Conservation (phyloP, 2,329 filamentous ascomycete species). For the Diatrype stigma region DNA sequence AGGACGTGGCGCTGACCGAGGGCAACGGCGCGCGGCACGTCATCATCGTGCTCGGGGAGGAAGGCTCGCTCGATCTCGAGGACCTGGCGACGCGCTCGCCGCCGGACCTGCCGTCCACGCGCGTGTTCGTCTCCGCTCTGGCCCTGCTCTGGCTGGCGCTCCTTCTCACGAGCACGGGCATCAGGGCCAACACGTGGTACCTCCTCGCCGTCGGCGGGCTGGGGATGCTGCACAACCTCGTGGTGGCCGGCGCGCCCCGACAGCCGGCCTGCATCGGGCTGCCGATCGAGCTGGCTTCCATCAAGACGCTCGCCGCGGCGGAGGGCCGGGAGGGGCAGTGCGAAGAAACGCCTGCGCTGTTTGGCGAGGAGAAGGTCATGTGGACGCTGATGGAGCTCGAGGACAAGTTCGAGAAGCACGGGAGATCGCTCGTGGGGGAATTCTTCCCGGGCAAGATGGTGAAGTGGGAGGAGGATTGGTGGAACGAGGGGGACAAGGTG, state of each 20-base stretch:
- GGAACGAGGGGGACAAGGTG: no score
- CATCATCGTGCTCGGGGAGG: slow-evolving; percentile 8
- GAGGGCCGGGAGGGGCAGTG: no score
- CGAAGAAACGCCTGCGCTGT: background rate
- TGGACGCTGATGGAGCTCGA: background rate
- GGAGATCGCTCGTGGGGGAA: background rate
- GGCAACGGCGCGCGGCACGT: slow-evolving; percentile 13
- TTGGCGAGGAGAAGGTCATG: background rate
- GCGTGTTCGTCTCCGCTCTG: slow-evolving; percentile 1
- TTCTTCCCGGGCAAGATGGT: background rate
- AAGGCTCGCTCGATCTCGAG: slow-evolving; percentile 9
- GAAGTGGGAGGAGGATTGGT: background rate
- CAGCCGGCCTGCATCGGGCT: slow-evolving; percentile 5
- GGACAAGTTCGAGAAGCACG: background rate
- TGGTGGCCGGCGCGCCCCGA: slow-evolving; percentile 9
- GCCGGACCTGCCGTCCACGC: background rate
- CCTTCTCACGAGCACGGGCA: slow-evolving; percentile 6
- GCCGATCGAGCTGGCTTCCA: slow-evolving; percentile 7
- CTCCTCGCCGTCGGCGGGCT: slow-evolving; percentile 11
- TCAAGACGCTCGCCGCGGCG: background rate
- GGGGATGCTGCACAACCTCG: slow-evolving; percentile 13
- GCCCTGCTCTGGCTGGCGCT: slow-evolving; percentile 9
- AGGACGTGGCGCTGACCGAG: slow-evolving; percentile 7
- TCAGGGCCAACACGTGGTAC: slow-evolving; percentile 13
- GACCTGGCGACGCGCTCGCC: slow-evolving; percentile 3